A percentile compares a stretch with the other conserved stretches of the same genome.
Conservation (phyloP, 306 rosid species). For the Trifolium fragiferum region DNA sequence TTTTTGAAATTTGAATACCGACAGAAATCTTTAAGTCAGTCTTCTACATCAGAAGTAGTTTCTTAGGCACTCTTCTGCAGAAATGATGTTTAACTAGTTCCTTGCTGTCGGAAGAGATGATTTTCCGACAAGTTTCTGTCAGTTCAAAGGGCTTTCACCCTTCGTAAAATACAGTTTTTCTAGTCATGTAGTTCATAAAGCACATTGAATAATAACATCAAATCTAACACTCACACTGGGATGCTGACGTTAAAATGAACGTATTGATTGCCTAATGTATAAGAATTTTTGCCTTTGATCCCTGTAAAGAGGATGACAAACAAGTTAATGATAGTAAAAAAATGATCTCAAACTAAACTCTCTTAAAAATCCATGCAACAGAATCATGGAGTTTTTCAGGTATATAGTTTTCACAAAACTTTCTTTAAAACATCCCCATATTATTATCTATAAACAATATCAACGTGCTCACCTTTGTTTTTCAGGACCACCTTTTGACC, state of each 20-base stretch:
- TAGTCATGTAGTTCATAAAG: constrained; percentile 18
- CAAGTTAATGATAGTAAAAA: constrained; percentile 11
- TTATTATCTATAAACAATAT: constrained; percentile 19
- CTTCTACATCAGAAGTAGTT: not conserved
- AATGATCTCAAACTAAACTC: constrained; percentile 7
- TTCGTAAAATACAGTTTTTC: not conserved
- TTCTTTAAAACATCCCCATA: not conserved
- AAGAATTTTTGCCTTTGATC: constrained; percentile 69
- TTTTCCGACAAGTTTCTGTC: not conserved
- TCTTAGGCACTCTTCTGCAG: not conserved
- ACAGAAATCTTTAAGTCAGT: not conserved
- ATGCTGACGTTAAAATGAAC: constrained; percentile 90
- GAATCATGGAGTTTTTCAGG: constrained; percentile 16
- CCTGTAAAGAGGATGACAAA: constrained; percentile 50
- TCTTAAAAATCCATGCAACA: not conserved
- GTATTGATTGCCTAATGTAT: constrained; percentile 79
- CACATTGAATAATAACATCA: not conserved
- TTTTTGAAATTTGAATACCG: not conserved
- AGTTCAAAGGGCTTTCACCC: not conserved
- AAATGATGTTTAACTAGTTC: not conserved
- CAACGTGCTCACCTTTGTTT: constrained; percentile 78
- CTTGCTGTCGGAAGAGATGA: not conserved
- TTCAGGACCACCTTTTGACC: constrained; percentile 91
- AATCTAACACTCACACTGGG: constrained; percentile 60
- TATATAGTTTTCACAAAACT: not conserved